phyloP scores from a whole-genome alignment of 768 basidiomycete genomes.

The Agaricus subrufescens region DNA sequence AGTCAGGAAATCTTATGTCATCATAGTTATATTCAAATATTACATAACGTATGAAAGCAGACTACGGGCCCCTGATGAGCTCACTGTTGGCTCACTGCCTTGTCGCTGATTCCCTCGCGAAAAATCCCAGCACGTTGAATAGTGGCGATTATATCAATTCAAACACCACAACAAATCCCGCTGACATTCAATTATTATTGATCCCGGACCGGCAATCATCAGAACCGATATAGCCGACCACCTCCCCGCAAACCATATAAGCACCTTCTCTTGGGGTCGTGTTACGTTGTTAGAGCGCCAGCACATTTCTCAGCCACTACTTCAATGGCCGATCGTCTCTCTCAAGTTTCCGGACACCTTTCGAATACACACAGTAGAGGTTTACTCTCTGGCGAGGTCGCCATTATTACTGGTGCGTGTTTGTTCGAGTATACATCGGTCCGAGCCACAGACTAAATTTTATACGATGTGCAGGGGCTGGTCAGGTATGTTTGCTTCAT shows the following conservation, averaged over 20 bases:
- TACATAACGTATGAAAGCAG: no score
- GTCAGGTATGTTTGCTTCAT: slow-evolving; percentile 45
- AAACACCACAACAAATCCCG: no score
- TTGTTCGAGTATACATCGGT: neutral
- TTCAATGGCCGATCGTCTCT: slow-evolving; percentile 51
- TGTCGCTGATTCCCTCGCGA: no score
- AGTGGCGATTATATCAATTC: no score
- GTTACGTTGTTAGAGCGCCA: no score
- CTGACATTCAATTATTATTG: no score
- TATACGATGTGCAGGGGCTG: slow-evolving; percentile 47
- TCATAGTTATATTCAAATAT: no score
- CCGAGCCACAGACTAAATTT: neutral
- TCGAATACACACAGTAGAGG: slow-evolving; percentile 50
- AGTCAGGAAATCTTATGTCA: no score
- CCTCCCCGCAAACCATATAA: neutral
- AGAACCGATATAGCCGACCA: neutral
- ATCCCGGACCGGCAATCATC: no score
- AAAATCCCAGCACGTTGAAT: no score
- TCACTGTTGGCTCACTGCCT: no score
- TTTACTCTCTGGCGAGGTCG: slow-evolving; percentile 71
- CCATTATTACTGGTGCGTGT: slow-evolving; percentile 77
- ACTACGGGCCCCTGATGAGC: no score
- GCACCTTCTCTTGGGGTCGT: neutral
- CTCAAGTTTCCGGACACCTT: slow-evolving; percentile 70
- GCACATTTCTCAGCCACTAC: neutral